Evolutionary conservation across 2,329 filamentous ascomycete species (phyloP), one percentile per base, ranked within the genome.

Genomic region (Penicillium freii): DNA sequence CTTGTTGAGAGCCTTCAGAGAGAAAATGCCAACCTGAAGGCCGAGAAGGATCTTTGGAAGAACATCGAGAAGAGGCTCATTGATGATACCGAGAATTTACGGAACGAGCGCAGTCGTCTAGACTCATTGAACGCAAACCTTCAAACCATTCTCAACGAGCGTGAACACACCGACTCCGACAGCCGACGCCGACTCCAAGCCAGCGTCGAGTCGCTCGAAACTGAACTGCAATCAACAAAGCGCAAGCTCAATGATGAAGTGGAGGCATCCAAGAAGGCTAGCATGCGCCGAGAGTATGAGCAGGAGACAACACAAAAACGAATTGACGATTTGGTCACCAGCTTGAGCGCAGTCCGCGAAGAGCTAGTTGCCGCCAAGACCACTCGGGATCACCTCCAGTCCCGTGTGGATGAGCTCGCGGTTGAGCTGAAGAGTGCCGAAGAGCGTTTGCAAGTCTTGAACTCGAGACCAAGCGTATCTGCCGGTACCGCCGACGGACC

Each of bases 31-130:
- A 97, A 97, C 69, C 83, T 97, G 34, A 96, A 96, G 73, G 92
- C 93, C 0, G 93, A 97, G 75, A 96, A 96, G 77, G 89, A 91
- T 38, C 81, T 99, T 10, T 96, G 90, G 89, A 96, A 94, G 78
- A 91, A 89, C 55, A 96, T 97, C 34, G 92, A 97, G 71, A 88
- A 90, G 62, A 87, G 95, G 51, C 81, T 97, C 43, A 89, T 85
- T 61, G 91, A 94, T 67, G 92, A 97, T 69, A 96, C 94, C 62
- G 91, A 96, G 69, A 85, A 79, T 21, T 80, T 97, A 13, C 83
- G 89, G 42, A 90, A 95, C 59, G 94, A 99, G 72, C 90, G 92
- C 63, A 85, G 87, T 45, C 85, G 92, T 31, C 83, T 97, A 5
- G 96, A 93, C 74, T 87, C 86, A 56, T 81, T 96, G 33, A 85